phyloP scores from a whole-genome alignment of 2,329 filamentous ascomycete genomes.

The Ophiocordyceps robertsii region DNA sequence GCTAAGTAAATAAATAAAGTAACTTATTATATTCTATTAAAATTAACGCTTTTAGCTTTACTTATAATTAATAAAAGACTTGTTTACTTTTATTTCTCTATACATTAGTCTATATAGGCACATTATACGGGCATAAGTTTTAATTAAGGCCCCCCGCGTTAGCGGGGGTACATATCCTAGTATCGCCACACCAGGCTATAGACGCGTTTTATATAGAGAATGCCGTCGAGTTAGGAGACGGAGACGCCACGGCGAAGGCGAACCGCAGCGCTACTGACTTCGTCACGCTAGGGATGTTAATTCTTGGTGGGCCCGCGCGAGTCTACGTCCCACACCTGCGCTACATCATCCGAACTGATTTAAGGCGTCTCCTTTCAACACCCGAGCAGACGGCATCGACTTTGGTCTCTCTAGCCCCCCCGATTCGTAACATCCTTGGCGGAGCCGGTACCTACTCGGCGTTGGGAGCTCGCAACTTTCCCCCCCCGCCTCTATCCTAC shows the following conservation, averaged over 20 bases:
- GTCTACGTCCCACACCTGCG: slow-evolving; percentile 7
- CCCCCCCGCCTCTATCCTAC: slow-evolving; percentile 50
- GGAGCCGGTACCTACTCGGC: slow-evolving; percentile 81
- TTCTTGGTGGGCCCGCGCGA: slow-evolving; percentile 45
- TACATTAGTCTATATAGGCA: no score
- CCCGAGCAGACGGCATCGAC: slow-evolving; percentile 69
- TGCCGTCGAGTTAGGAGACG: no score
- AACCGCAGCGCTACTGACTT: slow-evolving; percentile 32
- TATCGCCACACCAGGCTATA: no score
- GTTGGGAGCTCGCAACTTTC: slow-evolving; percentile 25
- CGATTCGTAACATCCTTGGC: slow-evolving; percentile 66
- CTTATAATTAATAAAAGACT: no score
- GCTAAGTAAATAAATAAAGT: no score
- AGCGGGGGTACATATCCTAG: no score
- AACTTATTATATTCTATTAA: no score
- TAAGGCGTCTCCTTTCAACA: neutral
- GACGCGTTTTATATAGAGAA: neutral
- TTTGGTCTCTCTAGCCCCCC: slow-evolving; percentile 57
- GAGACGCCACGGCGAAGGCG: no score
- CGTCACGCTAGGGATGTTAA: slow-evolving; percentile 61
- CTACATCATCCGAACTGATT: neutral
- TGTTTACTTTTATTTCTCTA: no score
- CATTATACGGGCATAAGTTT: no score
- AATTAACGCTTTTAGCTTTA: no score
- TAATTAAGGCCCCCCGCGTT: no score